phyloP scores from a whole-genome alignment of 495 filamentous ascomycete species.

The Penicillium crystallinum region DNA sequence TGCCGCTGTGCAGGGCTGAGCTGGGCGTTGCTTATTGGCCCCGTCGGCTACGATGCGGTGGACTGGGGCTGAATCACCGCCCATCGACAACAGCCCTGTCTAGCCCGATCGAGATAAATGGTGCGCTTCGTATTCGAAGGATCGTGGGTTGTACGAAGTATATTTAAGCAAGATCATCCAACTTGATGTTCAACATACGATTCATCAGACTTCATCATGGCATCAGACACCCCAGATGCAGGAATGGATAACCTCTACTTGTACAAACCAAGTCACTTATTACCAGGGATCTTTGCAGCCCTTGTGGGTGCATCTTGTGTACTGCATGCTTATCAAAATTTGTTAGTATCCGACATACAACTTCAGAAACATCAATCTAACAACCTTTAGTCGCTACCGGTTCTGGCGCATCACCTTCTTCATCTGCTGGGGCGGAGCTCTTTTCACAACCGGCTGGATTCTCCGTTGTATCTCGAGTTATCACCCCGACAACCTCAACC shows the following conservation, averaged over 20 bases:
- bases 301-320: slow-evolving; percentile 31
- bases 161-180: neutral
- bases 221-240: neutral
- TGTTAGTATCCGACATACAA: slow-evolving; percentile 12
- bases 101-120: slow-evolving; percentile 3
- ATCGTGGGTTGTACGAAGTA: neutral
- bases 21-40: slow-evolving; percentile 2
- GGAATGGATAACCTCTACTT: slow-evolving; percentile 15
- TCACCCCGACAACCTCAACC: slow-evolving; percentile 25
- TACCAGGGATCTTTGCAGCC: slow-evolving; percentile 36
- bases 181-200: neutral
- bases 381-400: slow-evolving; percentile 24
- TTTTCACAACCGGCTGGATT: slow-evolving; percentile 42
- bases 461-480: slow-evolving; percentile 35
- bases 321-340: slow-evolving; percentile 37
- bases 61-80: neutral
- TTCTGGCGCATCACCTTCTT: slow-evolving; percentile 44
- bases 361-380: neutral
- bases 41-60: neutral
- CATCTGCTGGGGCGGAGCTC: slow-evolving; percentile 35
- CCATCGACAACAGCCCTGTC: neutral
- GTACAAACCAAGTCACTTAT: slow-evolving; percentile 35
- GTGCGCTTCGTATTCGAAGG: neutral
- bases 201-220: slow-evolving; percentile 3
- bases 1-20: slow-evolving; percentile 10